Conservation (phyloP, 2,329 filamentous ascomycete genomes). For the Colletotrichum sp. region DNA sequence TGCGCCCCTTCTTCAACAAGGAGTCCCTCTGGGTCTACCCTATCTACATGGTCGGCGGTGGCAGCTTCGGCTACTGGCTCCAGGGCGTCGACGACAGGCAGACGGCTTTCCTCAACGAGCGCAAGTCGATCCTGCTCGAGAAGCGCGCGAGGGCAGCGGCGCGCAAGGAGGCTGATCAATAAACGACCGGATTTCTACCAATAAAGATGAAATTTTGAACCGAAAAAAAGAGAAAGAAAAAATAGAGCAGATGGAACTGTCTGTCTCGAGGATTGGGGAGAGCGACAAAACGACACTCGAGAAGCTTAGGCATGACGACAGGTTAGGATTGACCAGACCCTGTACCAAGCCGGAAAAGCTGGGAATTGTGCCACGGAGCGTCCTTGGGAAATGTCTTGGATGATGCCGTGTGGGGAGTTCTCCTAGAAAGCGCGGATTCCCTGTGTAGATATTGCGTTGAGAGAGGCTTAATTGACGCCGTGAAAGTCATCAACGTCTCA, state of each 20-base stretch:
- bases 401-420: neutral
- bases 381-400: neutral
- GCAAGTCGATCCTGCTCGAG: constrained; percentile 82
- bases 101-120: constrained; percentile 74
- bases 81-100: constrained; percentile 88
- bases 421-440: neutral
- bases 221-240: neutral
- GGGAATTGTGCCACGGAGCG: neutral
- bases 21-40: constrained; percentile 91
- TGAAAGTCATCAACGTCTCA: neutral
- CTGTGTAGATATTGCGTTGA: constrained; percentile 9
- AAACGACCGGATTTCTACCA: neutral
- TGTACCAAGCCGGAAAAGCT: neutral
- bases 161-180: constrained; percentile 32
- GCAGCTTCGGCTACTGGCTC: constrained; percentile 96
- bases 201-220: neutral
- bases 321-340: neutral
- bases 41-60: constrained; percentile 82
- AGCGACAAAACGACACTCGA: neutral
- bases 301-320: neutral
- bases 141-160: constrained; percentile 76
- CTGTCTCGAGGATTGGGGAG: neutral
- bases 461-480: constrained; percentile 14
- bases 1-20: constrained; percentile 90
- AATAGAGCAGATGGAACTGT: neutral